Evolutionary conservation across 2,329 filamentous ascomycete genomes (phyloP).

Genomic region (Pestalotiopsis fici): DNA sequence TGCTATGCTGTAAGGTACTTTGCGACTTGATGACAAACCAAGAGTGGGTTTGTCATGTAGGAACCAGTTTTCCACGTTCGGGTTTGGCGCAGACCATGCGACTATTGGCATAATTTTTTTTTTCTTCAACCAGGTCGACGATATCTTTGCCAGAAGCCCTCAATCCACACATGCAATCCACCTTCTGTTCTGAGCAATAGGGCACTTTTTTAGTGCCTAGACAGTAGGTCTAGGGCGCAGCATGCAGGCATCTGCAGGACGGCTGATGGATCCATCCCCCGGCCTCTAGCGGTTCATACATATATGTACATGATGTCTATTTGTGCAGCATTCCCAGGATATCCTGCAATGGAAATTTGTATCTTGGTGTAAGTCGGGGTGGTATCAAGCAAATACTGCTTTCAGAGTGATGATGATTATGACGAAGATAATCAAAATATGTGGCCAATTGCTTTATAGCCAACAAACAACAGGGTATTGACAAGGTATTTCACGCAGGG

Average conservation of each 20-base stretch:
- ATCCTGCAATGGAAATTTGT: too few relatives aligned
- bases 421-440: not conserved
- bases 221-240: not conserved
- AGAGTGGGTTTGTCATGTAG: not conserved
- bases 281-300: too few relatives aligned
- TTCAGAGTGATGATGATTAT: not conserved
- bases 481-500: not conserved
- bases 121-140: not conserved
- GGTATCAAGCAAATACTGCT: too few relatives aligned
- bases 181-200: not conserved
- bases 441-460: not conserved
- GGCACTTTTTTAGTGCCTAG: not conserved
- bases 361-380: too few relatives aligned
- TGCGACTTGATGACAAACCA: not conserved
- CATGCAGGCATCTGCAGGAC: not conserved
- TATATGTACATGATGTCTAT: too few relatives aligned
- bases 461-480: not conserved
- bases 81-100: too few relatives aligned
- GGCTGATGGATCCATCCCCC: not conserved
- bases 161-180: not conserved
- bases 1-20: not conserved
- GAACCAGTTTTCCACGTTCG: not conserved
- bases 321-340: too few relatives aligned
- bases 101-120: not conserved
- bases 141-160: not conserved